Base-by-base conservation (phyloP, 805 yeast species). In the Metschnikowia koreensis region DNA sequence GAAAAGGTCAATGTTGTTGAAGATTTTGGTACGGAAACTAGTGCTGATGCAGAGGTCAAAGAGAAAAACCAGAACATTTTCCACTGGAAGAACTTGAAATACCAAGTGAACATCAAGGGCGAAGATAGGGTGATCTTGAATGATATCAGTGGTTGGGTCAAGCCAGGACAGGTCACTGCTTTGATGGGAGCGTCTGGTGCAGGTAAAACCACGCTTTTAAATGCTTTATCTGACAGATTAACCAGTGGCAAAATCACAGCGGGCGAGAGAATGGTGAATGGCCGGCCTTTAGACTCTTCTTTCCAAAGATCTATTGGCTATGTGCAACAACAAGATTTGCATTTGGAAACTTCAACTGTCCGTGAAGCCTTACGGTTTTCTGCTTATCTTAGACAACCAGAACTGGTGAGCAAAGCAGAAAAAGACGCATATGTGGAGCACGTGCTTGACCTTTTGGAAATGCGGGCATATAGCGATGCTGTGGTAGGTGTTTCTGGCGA, bases 151-250 rank as follows among this genome's bases (percentile, higher is more conserved):
- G 73, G 73, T 0, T 67, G 58, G 57, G 63, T 65, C 44, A 53
- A 59, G 33, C 84, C 86, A 1, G 86, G 85, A 37, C 73, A 77
- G 9, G 64, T 81, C 58, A 81, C 85, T n/a, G 85, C 86, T 7
- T 63, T 81, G 26, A 79, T 81, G 83, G 84, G 85, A 56, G 83
- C 79, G 37, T 79, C 84, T 5, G 84, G 84, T 61, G 83, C 83
- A 29, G 84, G 85, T 62, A 81, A 81, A 57, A 81, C 84, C 6
- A 80, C 84, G 10, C 64, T 81, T 40, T 68, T 81, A 56, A 81
- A 81, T 64, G 75, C 75, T 15, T 67, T 81, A 47, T 77, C 83
- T 42, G 79, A 78, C 57, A 70, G 85, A 63, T 70, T 76, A 52
- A 75, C 77, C 29, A 71, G 71, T 64, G 87, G 86, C 64, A 77